A percentile compares a stretch with the other conserved stretches of the same genome.
Conservation (phyloP, 1,284 basidiomycete genomes). For the Pseudozyma flocculosa region DNA sequence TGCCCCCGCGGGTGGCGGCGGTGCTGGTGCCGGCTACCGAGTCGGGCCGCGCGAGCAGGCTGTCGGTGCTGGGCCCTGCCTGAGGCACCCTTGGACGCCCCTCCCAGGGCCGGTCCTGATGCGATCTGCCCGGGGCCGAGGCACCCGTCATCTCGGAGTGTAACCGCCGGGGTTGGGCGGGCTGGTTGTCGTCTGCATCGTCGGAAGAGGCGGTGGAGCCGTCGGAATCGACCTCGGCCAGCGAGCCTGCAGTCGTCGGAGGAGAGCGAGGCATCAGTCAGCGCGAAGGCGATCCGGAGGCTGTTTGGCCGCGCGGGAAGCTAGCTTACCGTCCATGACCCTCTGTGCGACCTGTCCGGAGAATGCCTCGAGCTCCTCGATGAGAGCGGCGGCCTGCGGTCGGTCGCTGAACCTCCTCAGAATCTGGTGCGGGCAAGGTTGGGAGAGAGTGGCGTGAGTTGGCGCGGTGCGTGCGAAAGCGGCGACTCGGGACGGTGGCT, state of each 20-base stretch:
- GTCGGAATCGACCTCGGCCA: conserved; percentile 27
- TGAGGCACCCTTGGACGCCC: too few relatives aligned
- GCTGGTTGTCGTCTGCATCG: not conserved
- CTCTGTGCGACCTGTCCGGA: conserved; percentile 70
- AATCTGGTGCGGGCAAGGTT: too few relatives aligned
- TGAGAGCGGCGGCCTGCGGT: conserved; percentile 72
- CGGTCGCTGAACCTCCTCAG: conserved; percentile 79
- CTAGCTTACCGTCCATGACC: conserved; percentile 61
- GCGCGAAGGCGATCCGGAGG: too few relatives aligned
- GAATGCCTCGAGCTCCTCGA: conserved; percentile 80
- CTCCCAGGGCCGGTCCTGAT: not conserved
- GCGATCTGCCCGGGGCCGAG: too few relatives aligned
- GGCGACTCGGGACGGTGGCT: too few relatives aligned
- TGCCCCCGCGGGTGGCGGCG: conserved; percentile 31
- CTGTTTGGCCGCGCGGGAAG: too few relatives aligned
- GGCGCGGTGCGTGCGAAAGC: too few relatives aligned
- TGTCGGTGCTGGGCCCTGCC: not conserved
- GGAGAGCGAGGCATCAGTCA: too few relatives aligned
- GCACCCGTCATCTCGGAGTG: not conserved
- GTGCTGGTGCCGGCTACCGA: conserved; percentile 32
- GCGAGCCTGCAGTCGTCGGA: conserved; percentile 13
- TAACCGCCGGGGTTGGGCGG: not conserved
- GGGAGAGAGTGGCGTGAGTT: too few relatives aligned
- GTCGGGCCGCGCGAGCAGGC: not conserved
- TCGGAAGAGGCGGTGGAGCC: conserved; percentile 6